Percentiles rank a stretch among this genome's conserved stretches.
These are phyloP conservation scores for Conticribra weissflogii DNA, from an alignment of 108 stramenopile species.

Conservation along the genomic window DNA sequence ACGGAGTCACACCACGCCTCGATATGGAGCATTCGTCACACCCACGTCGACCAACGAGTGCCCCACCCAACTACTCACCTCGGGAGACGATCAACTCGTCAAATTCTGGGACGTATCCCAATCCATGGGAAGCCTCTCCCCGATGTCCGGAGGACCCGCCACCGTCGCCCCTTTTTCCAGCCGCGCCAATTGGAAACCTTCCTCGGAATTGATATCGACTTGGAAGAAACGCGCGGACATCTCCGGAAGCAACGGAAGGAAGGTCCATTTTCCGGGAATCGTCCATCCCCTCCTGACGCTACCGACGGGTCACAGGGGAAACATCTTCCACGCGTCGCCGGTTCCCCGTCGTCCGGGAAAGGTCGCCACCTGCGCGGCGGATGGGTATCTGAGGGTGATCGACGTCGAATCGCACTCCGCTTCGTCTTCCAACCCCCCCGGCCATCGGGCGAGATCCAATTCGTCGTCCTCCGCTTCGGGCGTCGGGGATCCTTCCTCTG, in stretches of 20 bases:
- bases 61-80: conserved; percentile 77
- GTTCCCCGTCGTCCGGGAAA: conserved; percentile 59
- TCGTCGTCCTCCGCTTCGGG: conserved; percentile 28
- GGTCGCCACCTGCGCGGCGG: conserved; percentile 79
- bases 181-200: conserved; percentile 13
- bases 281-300: conserved; percentile 69
- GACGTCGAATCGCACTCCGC: conserved; percentile 53
- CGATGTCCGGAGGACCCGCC: conserved; percentile 56
- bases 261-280: conserved; percentile 52
- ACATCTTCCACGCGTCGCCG: conserved; percentile 82
- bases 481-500: conserved; percentile 29
- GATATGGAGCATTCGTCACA: neutral
- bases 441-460: conserved; percentile 24
- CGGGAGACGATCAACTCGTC: conserved; percentile 73
- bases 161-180: conserved; percentile 69
- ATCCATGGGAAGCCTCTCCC: conserved; percentile 74
- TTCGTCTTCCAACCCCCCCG: conserved; percentile 9
- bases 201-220: conserved; percentile 29
- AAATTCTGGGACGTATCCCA: conserved; percentile 83
- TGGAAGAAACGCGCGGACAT: conserved; percentile 13
- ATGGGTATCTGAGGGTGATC: conserved; percentile 69
- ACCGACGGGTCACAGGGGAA: conserved; percentile 73
- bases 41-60: conserved; percentile 43
- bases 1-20: neutral
- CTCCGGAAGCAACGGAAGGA: neutral